Evolutionary conservation across 495 filamentous ascomycete genomes (phyloP).

Genomic region (Xylaria acuta): DNA sequence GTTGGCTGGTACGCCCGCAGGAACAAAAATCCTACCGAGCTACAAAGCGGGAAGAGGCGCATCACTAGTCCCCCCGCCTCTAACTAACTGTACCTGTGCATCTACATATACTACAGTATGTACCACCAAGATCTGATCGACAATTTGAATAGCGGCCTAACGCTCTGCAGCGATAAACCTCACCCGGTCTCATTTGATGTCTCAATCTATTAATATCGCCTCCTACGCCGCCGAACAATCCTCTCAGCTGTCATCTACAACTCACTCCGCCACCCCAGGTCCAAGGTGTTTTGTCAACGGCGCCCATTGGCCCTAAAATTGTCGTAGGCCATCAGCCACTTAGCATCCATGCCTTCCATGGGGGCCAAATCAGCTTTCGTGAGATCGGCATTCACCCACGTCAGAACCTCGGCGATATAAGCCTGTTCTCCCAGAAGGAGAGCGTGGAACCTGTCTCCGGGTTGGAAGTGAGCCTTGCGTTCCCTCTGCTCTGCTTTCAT

Average conservation of each 20-base stretch:
- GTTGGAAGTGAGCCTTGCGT: slow-evolving; percentile 35
- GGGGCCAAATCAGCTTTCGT: slow-evolving; percentile 29
- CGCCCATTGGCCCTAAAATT: slow-evolving; percentile 23
- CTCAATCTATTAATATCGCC: slow-evolving; percentile 15
- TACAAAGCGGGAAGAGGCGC: slow-evolving; percentile 12
- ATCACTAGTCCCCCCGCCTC: not conserved
- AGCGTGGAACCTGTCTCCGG: slow-evolving; percentile 38
- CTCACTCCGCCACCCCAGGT: slow-evolving; percentile 8
- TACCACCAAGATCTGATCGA: not conserved
- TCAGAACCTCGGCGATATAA: slow-evolving; percentile 35
- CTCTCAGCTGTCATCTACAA: not conserved
- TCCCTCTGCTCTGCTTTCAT: slow-evolving; percentile 62
- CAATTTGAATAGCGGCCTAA: not conserved
- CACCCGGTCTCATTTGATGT: not conserved
- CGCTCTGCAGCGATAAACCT: slow-evolving; percentile 3
- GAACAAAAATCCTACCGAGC: not conserved
- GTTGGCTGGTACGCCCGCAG: not conserved
- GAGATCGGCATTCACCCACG: slow-evolving; percentile 37
- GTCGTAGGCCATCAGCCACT: slow-evolving; percentile 35
- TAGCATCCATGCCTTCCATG: slow-evolving; percentile 35
- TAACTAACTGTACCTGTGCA: not conserved
- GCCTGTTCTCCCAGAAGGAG: slow-evolving; percentile 33
- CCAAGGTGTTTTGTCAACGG: not conserved
- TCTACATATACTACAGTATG: not conserved
- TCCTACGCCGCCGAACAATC: not conserved